These are phyloP conservation scores for Papiliotrema terrestris DNA, from an alignment of 1,284 basidiomycete genomes.

Conservation along the genomic window DNA sequence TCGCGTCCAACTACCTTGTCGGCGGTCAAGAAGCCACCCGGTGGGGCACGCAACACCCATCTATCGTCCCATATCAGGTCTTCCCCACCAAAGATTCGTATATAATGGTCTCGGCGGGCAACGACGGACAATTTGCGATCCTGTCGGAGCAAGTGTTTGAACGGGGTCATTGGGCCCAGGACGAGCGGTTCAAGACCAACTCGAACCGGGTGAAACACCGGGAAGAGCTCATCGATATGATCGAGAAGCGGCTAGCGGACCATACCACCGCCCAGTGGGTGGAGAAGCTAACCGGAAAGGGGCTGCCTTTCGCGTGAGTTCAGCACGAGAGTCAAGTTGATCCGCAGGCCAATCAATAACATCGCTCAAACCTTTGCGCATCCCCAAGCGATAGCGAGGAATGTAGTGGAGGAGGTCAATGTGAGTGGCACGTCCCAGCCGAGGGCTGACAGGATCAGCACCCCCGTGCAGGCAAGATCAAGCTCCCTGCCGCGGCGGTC, in stretches of 20 bases:
- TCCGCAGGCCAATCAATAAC: conserved; percentile 75
- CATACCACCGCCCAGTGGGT: conserved; percentile 69
- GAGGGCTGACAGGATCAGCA: conserved; percentile 53
- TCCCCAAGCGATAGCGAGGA: conserved; percentile 72
- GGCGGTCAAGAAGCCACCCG: conserved; percentile 79
- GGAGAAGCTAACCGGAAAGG: conserved; percentile 65
- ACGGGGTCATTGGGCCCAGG: conserved; percentile 35
- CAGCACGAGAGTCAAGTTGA: not conserved
- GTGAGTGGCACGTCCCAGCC: conserved; percentile 42
- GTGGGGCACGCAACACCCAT: conserved; percentile 84
- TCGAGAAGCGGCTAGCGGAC: conserved; percentile 61
- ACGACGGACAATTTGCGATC: conserved; percentile 70
- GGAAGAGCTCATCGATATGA: conserved; percentile 64
- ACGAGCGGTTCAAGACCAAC: conserved; percentile 67
- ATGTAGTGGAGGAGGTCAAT: conserved; percentile 61
- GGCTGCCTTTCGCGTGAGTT: conserved; percentile 67
- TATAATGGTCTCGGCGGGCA: conserved; percentile 90
- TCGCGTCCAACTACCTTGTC: conserved; percentile 90
- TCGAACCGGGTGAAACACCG: conserved; percentile 72
- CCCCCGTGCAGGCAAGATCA: conserved; percentile 74
- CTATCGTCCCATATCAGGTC: conserved; percentile 87
- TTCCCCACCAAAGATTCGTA: conserved; percentile 86
- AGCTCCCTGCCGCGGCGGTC: conserved; percentile 81
- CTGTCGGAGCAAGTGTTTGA: conserved; percentile 38
- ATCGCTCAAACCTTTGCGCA: conserved; percentile 86